Evolutionary conservation across 257 asterid genomes (phyloP).

Genomic region (Penstemon newberryi): DNA sequence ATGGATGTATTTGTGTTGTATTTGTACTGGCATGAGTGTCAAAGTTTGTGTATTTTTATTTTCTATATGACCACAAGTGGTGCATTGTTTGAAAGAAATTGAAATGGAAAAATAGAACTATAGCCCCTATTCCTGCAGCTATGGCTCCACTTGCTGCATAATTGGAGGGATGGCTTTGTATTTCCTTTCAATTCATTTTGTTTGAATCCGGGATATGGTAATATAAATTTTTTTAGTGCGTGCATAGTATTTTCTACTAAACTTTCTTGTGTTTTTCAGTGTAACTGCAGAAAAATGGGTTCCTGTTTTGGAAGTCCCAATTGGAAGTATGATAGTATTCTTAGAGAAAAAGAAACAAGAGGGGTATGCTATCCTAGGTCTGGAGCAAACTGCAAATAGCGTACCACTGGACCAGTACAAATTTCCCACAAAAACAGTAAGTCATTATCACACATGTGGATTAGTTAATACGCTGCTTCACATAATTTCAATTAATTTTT

Average conservation of each 20-base stretch:
- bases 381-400: conserved; percentile 98
- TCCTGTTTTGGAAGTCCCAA: conserved; percentile 84
- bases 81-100: neutral
- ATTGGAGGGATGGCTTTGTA: neutral
- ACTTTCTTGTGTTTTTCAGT: conserved; percentile 38
- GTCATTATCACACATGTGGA: conserved; percentile 28
- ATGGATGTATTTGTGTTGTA: neutral
- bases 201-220: neutral
- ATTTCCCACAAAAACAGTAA: conserved; percentile 69
- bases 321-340: conserved; percentile 59
- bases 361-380: conserved; percentile 79
- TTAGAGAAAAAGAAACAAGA: conserved; percentile 79
- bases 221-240: conserved; percentile 1
- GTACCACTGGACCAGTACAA: conserved; percentile 68
- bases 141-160: neutral
- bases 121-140: neutral
- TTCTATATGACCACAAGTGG: neutral
- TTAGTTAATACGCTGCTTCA: conserved; percentile 3
- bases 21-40: neutral
- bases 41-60: neutral
- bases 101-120: neutral
- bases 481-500: neutral
- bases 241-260: conserved; percentile 6
- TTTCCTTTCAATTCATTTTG: conserved; percentile 10
- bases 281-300: conserved; percentile 98